Evolutionary conservation across 2,329 filamentous ascomycete species (phyloP), one percentile per base, ranked within the genome.

Genomic region (Trichoderma koningiopsis): DNA sequence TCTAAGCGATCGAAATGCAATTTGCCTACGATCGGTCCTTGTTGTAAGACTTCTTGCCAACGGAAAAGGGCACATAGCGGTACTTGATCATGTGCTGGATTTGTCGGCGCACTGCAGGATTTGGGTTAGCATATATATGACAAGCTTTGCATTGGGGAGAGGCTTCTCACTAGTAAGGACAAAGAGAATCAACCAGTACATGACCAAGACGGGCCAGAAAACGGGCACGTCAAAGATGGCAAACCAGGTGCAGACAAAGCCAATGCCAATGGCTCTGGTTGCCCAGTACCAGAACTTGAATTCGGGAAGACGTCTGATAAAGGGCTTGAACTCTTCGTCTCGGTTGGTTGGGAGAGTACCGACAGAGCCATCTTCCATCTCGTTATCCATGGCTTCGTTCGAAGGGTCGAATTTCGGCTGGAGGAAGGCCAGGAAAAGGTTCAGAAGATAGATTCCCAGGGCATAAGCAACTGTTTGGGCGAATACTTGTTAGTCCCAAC

Each of bases 21-120:
- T 52, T 40, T 35, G 29, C 69, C 73, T 76, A 82, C 67, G 82
- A 81, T 82, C 83, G 89, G 82, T 84, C 87, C 83, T 89, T 91
- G 78, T 81, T 84, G 80, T 96, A 96, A 78, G 88, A 90, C 72
- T 92, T 86, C 88, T 97, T 97, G 81, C 94, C 94, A 73, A 97
- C 89, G 52, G 92, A 91, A 84, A 97, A 97, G 52, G 94, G 94
- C 35, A 97, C 94, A 79, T 97, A 99, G 83, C 95, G 93, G 85
- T 98, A 99, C 86, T 98, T 99, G 87, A 99, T 95, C 96, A 99
- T 99, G 84, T 98, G 96, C 84, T 99, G 96, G 76, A 99, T 99
- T 84, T 99, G 96, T 86, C 96, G 93, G 82, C 96, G 90, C 96
- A 99, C 94, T 97, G 75, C 35, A 27, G n/a, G 29, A 24, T 3